phyloP scores from a whole-genome alignment of 148 eudicot genomes.

The Beta vulgaris region DNA sequence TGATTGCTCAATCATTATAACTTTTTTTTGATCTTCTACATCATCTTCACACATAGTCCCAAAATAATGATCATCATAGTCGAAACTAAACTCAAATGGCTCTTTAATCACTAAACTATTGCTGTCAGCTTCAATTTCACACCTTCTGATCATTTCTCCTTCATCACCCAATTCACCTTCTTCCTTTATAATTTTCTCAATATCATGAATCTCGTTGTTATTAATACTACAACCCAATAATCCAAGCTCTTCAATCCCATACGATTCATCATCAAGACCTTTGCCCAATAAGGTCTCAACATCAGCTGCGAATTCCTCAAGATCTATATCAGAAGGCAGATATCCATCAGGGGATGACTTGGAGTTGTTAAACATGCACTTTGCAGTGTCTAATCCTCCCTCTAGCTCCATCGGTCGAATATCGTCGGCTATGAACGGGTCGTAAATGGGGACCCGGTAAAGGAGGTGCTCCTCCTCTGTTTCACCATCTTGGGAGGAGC shows the following conservation, averaged over 20 bases:
- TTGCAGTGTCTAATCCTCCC: constrained; percentile 4
- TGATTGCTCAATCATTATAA: constrained; percentile 14
- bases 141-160: constrained; percentile 16
- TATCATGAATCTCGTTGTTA: constrained; percentile 1
- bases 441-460: constrained; percentile 63
- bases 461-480: constrained; percentile 74
- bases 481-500: constrained; percentile 41
- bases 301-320: constrained; percentile 77
- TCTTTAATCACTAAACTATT: constrained; percentile 43
- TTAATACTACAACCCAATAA: constrained; percentile 32
- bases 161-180: constrained; percentile 27
- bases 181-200: constrained; percentile 42
- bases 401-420: not conserved
- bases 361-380: constrained; percentile 7
- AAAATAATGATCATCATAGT: constrained; percentile 49
- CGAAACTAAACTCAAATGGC: constrained; percentile 62
- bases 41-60: constrained; percentile 26
- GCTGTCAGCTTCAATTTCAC: constrained; percentile 25
- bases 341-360: constrained; percentile 33
- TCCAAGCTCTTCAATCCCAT: constrained; percentile 68
- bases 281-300: constrained; percentile 76
- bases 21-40: constrained; percentile 15
- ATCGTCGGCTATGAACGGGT: constrained; percentile 47
- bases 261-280: constrained; percentile 60
- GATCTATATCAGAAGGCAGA: constrained; percentile 60